Conservation (phyloP, 2,329 filamentous ascomycete genomes). For the Myriangium duriaei region DNA sequence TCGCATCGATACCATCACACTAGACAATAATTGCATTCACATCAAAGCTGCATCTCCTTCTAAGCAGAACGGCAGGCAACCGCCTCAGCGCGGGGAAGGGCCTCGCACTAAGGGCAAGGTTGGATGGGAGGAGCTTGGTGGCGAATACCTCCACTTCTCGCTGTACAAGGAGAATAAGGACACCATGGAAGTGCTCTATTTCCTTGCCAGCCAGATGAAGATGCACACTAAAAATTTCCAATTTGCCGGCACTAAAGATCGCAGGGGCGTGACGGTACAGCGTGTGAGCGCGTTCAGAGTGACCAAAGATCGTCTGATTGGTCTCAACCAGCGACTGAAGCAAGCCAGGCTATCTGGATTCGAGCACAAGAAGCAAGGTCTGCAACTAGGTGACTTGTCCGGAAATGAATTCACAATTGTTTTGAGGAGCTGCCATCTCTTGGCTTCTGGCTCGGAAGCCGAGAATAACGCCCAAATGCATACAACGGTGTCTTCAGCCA, state of each 20-base stretch:
- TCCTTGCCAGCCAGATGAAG: conserved; percentile 61
- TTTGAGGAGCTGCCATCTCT: conserved; percentile 68
- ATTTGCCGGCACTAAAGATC: conserved; percentile 86
- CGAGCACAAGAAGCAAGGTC: conserved; percentile 55
- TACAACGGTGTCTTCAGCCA: conserved; percentile 42
- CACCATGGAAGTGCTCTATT: conserved; percentile 79
- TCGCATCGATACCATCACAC: conserved; percentile 63
- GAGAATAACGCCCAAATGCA: conserved; percentile 19
- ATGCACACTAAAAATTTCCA: conserved; percentile 55
- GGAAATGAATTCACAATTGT: conserved; percentile 94
- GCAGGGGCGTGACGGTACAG: conserved; percentile 75
- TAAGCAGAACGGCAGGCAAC: conserved; percentile 14
- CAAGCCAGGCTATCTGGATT: conserved; percentile 57
- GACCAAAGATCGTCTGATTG: conserved; percentile 49
- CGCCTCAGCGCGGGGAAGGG: conserved; percentile 6
- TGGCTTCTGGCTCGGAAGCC: conserved; percentile 19
- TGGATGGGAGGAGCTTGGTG: conserved; percentile 55
- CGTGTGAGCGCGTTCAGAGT: conserved; percentile 57
- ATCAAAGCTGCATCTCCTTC: conserved; percentile 35
- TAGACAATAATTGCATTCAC: conserved; percentile 54
- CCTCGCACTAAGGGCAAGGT: conserved; percentile 30
- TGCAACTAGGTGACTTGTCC: conserved; percentile 69
- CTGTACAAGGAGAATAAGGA: conserved; percentile 96
- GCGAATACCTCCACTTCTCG: conserved; percentile 78
- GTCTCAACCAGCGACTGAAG: conserved; percentile 48